These are phyloP conservation scores for Astrothelium subdiscretum DNA, from an alignment of 495 filamentous ascomycete genomes.

Conservation along the genomic window DNA sequence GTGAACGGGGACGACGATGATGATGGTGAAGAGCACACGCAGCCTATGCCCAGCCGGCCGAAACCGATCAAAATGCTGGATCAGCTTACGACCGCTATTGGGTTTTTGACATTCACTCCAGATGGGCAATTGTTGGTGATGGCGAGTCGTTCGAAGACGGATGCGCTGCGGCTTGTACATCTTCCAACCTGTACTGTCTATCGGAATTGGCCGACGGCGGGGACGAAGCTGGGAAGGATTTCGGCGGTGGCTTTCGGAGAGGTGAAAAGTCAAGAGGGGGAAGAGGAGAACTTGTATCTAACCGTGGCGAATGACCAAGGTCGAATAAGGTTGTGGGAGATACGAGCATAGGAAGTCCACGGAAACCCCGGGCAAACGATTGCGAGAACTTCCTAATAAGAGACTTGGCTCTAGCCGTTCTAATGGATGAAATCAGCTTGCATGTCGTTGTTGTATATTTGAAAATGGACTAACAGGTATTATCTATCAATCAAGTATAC, in stretches of 20 bases:
- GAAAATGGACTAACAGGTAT: neutral
- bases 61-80: slow-evolving; percentile 60
- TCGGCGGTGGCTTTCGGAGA: slow-evolving; percentile 57
- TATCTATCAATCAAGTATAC: neutral
- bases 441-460: neutral
- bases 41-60: slow-evolving; percentile 47
- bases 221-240: slow-evolving; percentile 79
- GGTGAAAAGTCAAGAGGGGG: slow-evolving; percentile 25
- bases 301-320: slow-evolving; percentile 81
- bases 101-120: slow-evolving; percentile 63
- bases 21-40: slow-evolving; percentile 45
- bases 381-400: too few species aligned
- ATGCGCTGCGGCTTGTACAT: slow-evolving; percentile 81
- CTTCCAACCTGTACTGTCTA: slow-evolving; percentile 87
- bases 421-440: too few species aligned
- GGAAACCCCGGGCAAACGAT: too few species aligned
- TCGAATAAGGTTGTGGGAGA: slow-evolving; percentile 78
- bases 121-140: slow-evolving; percentile 84
- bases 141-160: slow-evolving; percentile 72
- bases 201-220: slow-evolving; percentile 87
- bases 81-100: slow-evolving; percentile 75
- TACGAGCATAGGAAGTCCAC: slow-evolving; percentile 26
- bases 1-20: slow-evolving; percentile 93
- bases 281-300: slow-evolving; percentile 51
- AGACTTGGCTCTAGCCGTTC: too few species aligned